Evolutionary conservation across 75 land plant species (phyloP), one percentile per base, ranked within the genome.

Genomic region (Sequoia sempervirens): DNA sequence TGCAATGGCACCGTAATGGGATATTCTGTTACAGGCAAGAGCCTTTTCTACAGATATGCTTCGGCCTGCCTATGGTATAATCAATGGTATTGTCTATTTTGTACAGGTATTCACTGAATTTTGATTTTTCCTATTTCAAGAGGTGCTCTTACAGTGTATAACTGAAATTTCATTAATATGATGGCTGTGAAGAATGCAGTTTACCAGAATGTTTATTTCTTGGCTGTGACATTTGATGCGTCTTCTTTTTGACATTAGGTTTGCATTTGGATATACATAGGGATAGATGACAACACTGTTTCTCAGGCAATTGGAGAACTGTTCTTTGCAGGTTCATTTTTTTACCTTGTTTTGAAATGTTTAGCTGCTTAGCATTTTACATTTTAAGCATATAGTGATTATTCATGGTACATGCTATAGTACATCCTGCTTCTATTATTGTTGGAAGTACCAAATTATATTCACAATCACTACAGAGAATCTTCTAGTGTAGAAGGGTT

Each of bases 11-110:
- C 75, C 40, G 54, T 34, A 84, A 80, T 30, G 26, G 45, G n/a
- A 78, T 45, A 10, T 78, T 78, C 80, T 78, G 14, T n/a, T 43
- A 76, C 93, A 96, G 98, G 98, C 98, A 81, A 88, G 93, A 84
- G 95, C 95, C 82, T 81, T 97, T 82, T 95, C 95, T 41, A 93
- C 95, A 52, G 95, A 95, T 79, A 92, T 89, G 74, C 93, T 96
- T 14, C 90, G 96, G 53, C 96, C 96, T 82, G 81, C 92, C 36
- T 96, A 94, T 84, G 76, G 83, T 53, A 80, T 85, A 13, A 81
- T 89, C 80, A 96, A 96, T 86, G 93, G 86, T 52, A 50, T 84
- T 41, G 82, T 96, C 75, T 96, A 96, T 82, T 68, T 90, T 2
- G 47, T 87, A 53, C 96, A 96, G 96, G 98, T 92, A 58, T 43